Base-by-base conservation (phyloP, 2,329 filamentous ascomycete species). In the Penicillium sp. region DNA sequence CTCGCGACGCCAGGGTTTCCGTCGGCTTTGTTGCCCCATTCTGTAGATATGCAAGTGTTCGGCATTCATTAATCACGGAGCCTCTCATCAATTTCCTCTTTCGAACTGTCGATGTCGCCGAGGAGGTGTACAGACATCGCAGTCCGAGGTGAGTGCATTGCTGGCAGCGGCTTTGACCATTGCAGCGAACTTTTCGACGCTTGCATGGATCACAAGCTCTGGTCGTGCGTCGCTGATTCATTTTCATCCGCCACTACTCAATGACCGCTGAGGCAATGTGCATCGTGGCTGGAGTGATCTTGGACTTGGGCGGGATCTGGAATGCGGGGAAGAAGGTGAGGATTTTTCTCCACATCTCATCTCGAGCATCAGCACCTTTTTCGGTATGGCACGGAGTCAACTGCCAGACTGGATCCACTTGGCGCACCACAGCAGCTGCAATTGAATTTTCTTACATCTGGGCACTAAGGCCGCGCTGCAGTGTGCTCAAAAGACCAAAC, bases 201-300 rank as follows among this genome's bases (percentile, higher is more conserved):
- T 71, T 72, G 59, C 73, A 76, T 5, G 71, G 67, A 50, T 76
- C 71, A 52, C 73, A 75, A n/a, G 73, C 72, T 54, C 49, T 56
- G 7, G 38, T 40, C 18, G 34, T 34, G 7, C 49, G 42, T 41
- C 42, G 33, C 18, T 43, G 27, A n/a, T 27, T 27, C 45, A 47
- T 4, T 4, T 12, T 35, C 28, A 18, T 18, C 18, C 18, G 18
- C 18, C 18, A 3, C 18, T 18, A 18, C 18, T 18, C 18, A 18
- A 18, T 18, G 18, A 18, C 18, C 18, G 18, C 18, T 18, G 18
- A 18, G 18, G 18, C 3, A 18, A 18, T 18, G 18, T 18, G 18
- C 18, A 18, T 18, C 18, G 18, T 18, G 29, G 11, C 29, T 3
- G 8, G 4, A 5, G 11, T 32, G 29, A 11, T 32, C 29, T 32